Evolutionary conservation across 2,329 filamentous ascomycete species (phyloP), one percentile per base, ranked within the genome.

Genomic region (Ophiostoma populinum): DNA sequence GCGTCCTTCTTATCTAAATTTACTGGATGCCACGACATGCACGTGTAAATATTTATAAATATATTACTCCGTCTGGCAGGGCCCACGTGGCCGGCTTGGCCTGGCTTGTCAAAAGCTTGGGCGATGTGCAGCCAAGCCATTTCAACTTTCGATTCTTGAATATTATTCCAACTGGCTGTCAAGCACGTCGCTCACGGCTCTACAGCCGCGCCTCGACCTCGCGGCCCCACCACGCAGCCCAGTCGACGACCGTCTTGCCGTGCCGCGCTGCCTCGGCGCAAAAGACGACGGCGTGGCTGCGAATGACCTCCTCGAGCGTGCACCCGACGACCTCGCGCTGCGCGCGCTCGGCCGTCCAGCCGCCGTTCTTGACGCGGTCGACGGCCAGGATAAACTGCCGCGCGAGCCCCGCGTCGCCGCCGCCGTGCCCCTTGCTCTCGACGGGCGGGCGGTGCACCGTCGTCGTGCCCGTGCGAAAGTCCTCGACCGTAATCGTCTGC

Each of bases 261-360:
- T 60, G 62, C 47, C 87, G 69, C 5, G 87, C 83, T 47, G 92
- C 80, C 56, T 95, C 90, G 0, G 87, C 90, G 17, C 83, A 86
- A 60, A 94, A 98, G 0, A 94, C 87, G 56, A 90, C 70, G 2
- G 80, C 86, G 57, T 95, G 90, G 49, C 83, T 92, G 32, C 79
- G 66, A n/a, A 95, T 66, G 2, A 79, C 72, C 49, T 95, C 90
- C 38, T 93, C 82, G 7, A 93, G 57, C 10, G 77, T 80, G 55
- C 82, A 92, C 0, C 83, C 85, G 18, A 95, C 62, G 50, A 76
- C 72, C 48, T 74, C 62, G 38, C 63, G 62, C 62, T 95, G 87
- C 2, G 86, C 86, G 41, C 67, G 66, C 26, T 65, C 58, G 1
- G 80, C 76, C 19, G 60, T 55, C 70, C 75, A 72, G 0, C 64